A percentile compares a stretch with the other conserved stretches of the same genome.
Evolutionary conservation across 768 basidiomycete species (phyloP).

Genomic region (Tricholoma saponaceum): DNA sequence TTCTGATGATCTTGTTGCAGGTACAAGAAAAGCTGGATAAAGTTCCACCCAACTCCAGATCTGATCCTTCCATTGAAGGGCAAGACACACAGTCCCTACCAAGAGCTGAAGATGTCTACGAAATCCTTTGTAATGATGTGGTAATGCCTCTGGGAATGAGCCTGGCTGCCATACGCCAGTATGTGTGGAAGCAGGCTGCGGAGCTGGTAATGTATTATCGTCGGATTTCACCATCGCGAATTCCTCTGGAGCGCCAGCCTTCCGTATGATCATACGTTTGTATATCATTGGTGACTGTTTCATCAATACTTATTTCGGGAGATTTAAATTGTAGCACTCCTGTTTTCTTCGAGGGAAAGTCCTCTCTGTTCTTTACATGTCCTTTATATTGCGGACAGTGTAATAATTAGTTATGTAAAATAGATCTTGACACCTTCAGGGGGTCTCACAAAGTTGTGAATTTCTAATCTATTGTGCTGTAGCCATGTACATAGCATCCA

Average conservation of each 20-base stretch:
- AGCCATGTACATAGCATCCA: no score
- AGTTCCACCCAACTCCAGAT: constrained; percentile 16
- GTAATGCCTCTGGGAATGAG: constrained; percentile 85
- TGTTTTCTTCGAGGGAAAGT: neutral
- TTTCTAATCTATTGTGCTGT: no score
- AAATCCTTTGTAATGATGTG: constrained; percentile 86
- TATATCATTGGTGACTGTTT: neutral
- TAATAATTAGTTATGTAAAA: no score
- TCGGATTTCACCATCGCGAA: constrained; percentile 26
- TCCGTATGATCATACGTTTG: neutral
- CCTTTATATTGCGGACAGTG: no score
- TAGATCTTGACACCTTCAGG: no score
- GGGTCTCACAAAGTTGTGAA: no score
- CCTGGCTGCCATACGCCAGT: constrained; percentile 86
- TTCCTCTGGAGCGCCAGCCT: neutral
- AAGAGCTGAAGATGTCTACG: constrained; percentile 68
- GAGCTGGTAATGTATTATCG: constrained; percentile 81
- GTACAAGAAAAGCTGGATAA: constrained; percentile 82
- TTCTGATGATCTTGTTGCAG: constrained; percentile 29
- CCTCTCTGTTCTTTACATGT: neutral
- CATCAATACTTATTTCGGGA: neutral
- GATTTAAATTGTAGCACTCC: neutral
- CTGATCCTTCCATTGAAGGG: constrained; percentile 2
- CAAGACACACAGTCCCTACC: constrained; percentile 16
- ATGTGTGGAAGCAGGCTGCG: constrained; percentile 73